Base-by-base conservation (phyloP, 768 basidiomycete genomes). In the Boletus pseudo-olivaceus region DNA sequence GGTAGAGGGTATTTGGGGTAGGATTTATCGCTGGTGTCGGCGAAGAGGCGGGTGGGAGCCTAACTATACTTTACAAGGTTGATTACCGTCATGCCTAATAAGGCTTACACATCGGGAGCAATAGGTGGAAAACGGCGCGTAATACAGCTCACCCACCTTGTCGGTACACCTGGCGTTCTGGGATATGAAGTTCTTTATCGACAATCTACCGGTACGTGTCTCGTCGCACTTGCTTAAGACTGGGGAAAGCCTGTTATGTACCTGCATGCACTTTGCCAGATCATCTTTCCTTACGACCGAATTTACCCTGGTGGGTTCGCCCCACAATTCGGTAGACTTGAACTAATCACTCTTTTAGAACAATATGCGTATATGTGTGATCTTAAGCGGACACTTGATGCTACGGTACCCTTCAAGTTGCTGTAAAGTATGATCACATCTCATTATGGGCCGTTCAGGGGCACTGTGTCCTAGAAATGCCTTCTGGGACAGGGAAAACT, bases 301-400 rank as follows among this genome's bases (percentile, higher is more conserved):
- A 93, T 98, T 66, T 98, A 97, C 72, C 94, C 94, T 68, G 94
- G 94, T 90, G 59, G 57, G 80, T 67, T 58, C 26, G 17, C 26
- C 56, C 7, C 49, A 12, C 26, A 32, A 38, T 19, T 40, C 23
- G 35, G 33, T 34, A n/a, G 51, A 23, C 35, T 47, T 38, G 41
- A 37, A 47, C 46, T 62, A 33, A 64, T 49, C 37, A 37, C 41
- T 37, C 49, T 27, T 38, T 33, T 65, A 93, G 97, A 98, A 67
- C 97, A 98, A 85, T 98, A 95, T 85, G 86, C 91, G 38, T 99
- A 99, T 69, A 98, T 99, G 94, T 93, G 93, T 73, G 97, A 99
- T 73, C 80, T 99, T 59, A 99, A 99, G 73, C 79, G 92, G 62
- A 93, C 96, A 2, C 81, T 99, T 17, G 97, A 99, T 73, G 95